Percentiles rank a stretch among this genome's conserved stretches.
These are phyloP conservation scores for Daldinia childiae DNA, from an alignment of 495 filamentous ascomycete species.

Conservation along the genomic window DNA sequence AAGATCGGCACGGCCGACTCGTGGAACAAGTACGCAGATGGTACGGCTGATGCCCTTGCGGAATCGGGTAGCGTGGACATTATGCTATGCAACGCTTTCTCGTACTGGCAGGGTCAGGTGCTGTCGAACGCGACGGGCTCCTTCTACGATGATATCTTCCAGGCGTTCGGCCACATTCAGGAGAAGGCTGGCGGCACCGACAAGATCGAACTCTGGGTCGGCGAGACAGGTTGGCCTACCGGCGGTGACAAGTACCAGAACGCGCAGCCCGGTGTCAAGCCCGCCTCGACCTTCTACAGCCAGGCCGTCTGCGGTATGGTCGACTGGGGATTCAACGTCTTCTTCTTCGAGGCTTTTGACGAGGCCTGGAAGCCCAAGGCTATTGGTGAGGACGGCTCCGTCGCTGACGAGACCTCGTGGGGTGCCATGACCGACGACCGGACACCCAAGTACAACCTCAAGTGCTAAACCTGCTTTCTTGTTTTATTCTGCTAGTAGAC, in stretches of 20 bases:
- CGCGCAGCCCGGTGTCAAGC: constrained; percentile 68
- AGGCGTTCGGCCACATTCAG: constrained; percentile 77
- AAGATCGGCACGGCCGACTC: constrained; percentile 81
- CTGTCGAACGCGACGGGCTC: constrained; percentile 70
- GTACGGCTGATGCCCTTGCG: constrained; percentile 74
- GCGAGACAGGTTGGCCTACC: constrained; percentile 71
- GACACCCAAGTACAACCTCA: constrained; percentile 68
- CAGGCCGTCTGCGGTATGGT: constrained; percentile 75
- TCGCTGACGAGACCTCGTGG: constrained; percentile 80
- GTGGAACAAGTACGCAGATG: constrained; percentile 84
- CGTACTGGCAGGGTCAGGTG: constrained; percentile 80
- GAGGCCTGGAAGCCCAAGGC: constrained; percentile 81
- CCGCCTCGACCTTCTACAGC: constrained; percentile 71
- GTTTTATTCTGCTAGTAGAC: constrained; percentile 9
- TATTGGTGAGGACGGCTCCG: constrained; percentile 72
- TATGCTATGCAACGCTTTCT: constrained; percentile 81
- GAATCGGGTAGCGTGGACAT: constrained; percentile 66
- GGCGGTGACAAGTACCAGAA: constrained; percentile 71
- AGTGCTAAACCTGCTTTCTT: constrained; percentile 55
- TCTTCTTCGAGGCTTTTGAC: constrained; percentile 86
- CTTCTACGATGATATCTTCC: constrained; percentile 79
- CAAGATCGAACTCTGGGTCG: constrained; percentile 74
- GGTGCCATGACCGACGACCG: constrained; percentile 73
- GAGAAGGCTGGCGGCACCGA: constrained; percentile 62
- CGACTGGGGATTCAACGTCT: constrained; percentile 77